Base-by-base conservation (phyloP, 148 eudicot genomes). In the Vaccinium macrocarpon region DNA sequence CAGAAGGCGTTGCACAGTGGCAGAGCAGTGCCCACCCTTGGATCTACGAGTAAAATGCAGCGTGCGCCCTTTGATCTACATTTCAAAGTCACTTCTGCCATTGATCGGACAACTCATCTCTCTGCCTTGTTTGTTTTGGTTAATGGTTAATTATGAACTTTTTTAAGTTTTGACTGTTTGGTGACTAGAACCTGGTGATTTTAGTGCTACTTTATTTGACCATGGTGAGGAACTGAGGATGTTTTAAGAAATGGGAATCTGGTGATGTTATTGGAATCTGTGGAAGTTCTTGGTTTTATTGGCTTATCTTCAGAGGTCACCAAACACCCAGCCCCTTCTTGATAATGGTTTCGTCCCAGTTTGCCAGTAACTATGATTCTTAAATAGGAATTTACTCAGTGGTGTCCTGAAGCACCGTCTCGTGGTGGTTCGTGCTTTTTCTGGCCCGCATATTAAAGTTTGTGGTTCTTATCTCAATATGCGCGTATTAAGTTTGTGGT, bases 41-140 rank as follows among this genome's bases (percentile, higher is more conserved):
- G 98, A 92, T 97, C 86, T 92, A 93, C 62, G 97, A 94, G 81
- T 93, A 89, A 90, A 86, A 38, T 48, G 97, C 93, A 90, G 95
- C 88, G 86, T 90, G 66, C 89, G 92, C 88, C 84, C 91, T 0
- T 95, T 97, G 98, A 92, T 95, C 86, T 92, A 91, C 73, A 95
- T 91, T 81, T 93, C 86, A 88, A 84, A 19, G 7, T 81, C 16
- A 61, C 12, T 32, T 72, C 52, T 2, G 15, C 2, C 23, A 0
- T 27, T 13, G 32, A 51, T 61, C 3, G 48, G 27, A 32, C 29
- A 7, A 48, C 74, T 25, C 72, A 42, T 81, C n/a, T 81, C 15
- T 80, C 15, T 8, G 55, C 80, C 50, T 32, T 2, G 6, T 32
- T 53, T 68, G 83, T 68, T 68, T 48, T 81, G 55, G 55, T 49